phyloP scores from a whole-genome alignment of 805 yeast genomes.

The Wickerhamiella nectarea region DNA sequence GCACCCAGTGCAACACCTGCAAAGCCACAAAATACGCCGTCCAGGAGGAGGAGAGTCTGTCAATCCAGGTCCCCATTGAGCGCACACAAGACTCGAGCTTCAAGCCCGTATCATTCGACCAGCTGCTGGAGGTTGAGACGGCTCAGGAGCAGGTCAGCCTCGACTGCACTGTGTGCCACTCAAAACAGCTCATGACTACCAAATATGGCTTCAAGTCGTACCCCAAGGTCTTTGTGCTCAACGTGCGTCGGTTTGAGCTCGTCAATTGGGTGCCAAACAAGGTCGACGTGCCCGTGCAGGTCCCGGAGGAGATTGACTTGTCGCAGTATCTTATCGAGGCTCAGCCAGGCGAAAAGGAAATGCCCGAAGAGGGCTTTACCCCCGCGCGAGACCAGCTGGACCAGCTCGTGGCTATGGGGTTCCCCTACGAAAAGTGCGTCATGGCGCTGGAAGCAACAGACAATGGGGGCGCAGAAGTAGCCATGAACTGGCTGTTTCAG shows the following conservation, averaged over 20 bases:
- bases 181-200: constrained; percentile 30
- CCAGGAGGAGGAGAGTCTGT: constrained; percentile 48
- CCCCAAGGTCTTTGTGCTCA: constrained; percentile 59
- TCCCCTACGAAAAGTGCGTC: constrained; percentile 48
- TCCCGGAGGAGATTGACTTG: constrained; percentile 36
- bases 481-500: constrained; percentile 74
- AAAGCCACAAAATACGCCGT: constrained; percentile 42
- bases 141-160: constrained; percentile 47
- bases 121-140: constrained; percentile 35
- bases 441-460: constrained; percentile 65
- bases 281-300: constrained; percentile 52
- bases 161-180: constrained; percentile 32
- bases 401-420: constrained; percentile 72
- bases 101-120: constrained; percentile 36
- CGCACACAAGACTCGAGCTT: constrained; percentile 31
- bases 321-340: constrained; percentile 29
- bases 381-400: constrained; percentile 38
- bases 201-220: constrained; percentile 40
- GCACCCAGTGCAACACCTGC: constrained; percentile 47
- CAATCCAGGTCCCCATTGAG: constrained; percentile 42
- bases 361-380: constrained; percentile 31
- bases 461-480: constrained; percentile 48
- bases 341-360: constrained; percentile 29
- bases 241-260: constrained; percentile 66
- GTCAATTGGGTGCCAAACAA: constrained; percentile 87